These are phyloP conservation scores for Meyerozyma sp. DNA, from an alignment of 1,139 yeast species.

Conservation along the genomic window DNA sequence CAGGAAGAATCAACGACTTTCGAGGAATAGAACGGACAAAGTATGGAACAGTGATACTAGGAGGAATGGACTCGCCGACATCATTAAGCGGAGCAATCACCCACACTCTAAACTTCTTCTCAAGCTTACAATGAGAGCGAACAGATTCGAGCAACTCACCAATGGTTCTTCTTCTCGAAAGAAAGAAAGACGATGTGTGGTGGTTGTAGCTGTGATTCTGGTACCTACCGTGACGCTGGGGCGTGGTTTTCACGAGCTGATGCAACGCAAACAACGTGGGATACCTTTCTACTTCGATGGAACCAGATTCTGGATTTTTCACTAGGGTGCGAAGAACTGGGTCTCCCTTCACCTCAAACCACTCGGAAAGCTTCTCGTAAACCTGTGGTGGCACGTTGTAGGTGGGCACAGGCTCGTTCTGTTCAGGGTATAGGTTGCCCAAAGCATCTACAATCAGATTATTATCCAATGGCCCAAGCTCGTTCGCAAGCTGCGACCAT, in stretches of 20 bases:
- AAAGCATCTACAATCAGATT: slow-evolving; percentile 22
- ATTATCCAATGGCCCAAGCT: slow-evolving; percentile 32
- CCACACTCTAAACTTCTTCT: slow-evolving; percentile 30
- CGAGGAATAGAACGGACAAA: slow-evolving; percentile 28
- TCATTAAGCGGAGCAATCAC: slow-evolving; percentile 21
- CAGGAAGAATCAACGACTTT: slow-evolving; percentile 26
- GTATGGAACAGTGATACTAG: slow-evolving; percentile 17
- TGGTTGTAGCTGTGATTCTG: slow-evolving; percentile 7
- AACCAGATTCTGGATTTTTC: slow-evolving; percentile 29
- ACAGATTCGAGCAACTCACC: slow-evolving; percentile 26
- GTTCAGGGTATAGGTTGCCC: slow-evolving; percentile 29
- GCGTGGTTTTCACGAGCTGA: slow-evolving; percentile 29
- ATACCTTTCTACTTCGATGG: slow-evolving; percentile 44
- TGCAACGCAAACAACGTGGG: slow-evolving; percentile 52
- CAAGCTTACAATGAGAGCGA: slow-evolving; percentile 9
- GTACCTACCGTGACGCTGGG: slow-evolving; percentile 5
- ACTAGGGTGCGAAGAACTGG: slow-evolving; percentile 47
- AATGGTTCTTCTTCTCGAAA: slow-evolving; percentile 33
- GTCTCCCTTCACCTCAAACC: slow-evolving; percentile 49
- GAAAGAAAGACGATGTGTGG: slow-evolving; percentile 10
- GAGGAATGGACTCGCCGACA: slow-evolving; percentile 19
- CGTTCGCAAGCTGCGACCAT: slow-evolving; percentile 19
- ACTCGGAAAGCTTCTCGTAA: slow-evolving; percentile 38
- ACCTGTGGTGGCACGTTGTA: slow-evolving; percentile 32
- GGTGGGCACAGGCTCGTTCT: slow-evolving; percentile 24